These are phyloP conservation scores for Saccharomyces pastorianus DNA, from an alignment of 1,139 yeast genomes.

Conservation along the genomic window DNA sequence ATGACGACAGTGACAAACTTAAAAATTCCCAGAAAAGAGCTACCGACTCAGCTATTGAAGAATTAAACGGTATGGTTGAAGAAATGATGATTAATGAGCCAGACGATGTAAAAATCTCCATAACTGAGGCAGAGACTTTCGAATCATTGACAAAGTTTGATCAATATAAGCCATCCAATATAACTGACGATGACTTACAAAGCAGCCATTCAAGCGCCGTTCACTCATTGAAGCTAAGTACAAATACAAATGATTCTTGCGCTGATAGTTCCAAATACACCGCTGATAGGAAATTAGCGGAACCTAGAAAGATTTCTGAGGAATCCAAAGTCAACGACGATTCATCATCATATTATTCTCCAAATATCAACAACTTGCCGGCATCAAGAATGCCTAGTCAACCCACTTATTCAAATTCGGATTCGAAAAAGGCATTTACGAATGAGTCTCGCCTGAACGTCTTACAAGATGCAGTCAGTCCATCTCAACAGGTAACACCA, in stretches of 20 bases:
- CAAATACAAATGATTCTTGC: conserved; percentile 8
- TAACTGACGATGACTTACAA: conserved; percentile 9
- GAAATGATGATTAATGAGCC: conserved; percentile 27
- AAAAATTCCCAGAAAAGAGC: background rate
- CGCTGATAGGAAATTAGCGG: background rate
- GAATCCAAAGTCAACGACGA: background rate
- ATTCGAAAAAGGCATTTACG: background rate
- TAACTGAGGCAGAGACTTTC: conserved; percentile 14
- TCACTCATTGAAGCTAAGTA: conserved; percentile 15
- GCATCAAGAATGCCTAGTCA: background rate
- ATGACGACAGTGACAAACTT: conserved; percentile 2
- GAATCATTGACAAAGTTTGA: conserved; percentile 27
- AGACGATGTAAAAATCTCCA: conserved; percentile 11
- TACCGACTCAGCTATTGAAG: conserved; percentile 21
- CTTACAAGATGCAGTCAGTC: background rate
- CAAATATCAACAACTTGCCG: background rate
- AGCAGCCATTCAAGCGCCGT: conserved; percentile 18
- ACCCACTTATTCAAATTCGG: background rate
- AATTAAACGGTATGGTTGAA: conserved; percentile 31
- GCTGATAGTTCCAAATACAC: conserved; percentile 3
- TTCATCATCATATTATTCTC: background rate
- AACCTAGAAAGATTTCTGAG: background rate
- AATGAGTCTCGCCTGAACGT: background rate
- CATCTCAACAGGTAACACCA: background rate
- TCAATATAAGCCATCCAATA: conserved; percentile 18